Conservation (phyloP, 495 filamentous ascomycete genomes). For the Trichoderma asperelloides region DNA sequence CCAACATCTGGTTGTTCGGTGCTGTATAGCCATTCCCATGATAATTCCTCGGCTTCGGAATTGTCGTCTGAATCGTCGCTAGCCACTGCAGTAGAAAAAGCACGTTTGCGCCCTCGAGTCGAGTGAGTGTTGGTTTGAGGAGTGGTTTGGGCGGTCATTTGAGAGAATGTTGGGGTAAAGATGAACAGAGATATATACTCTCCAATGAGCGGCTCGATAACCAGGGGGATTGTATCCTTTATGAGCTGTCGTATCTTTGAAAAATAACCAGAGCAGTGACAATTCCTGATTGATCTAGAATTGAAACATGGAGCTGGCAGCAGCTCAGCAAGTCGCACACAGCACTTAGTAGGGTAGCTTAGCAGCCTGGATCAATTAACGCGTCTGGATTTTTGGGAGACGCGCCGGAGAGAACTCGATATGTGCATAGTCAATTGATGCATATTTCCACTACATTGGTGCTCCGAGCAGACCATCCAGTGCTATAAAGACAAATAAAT, state of each 20-base stretch:
- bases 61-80: constrained; percentile 91
- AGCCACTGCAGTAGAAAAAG: constrained; percentile 37
- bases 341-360: background rate
- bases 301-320: background rate
- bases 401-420: background rate
- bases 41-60: constrained; percentile 69
- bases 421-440: background rate
- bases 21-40: constrained; percentile 89
- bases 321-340: background rate
- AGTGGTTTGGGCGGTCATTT: background rate
- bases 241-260: background rate
- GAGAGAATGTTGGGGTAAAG: background rate
- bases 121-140: background rate
- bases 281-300: background rate
- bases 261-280: background rate
- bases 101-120: background rate
- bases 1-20: constrained; percentile 16
- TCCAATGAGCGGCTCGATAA: background rate
- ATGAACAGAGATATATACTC: background rate
- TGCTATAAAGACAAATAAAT: background rate
- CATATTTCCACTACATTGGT: background rate
- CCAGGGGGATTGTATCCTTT: background rate
- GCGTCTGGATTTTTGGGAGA: background rate
- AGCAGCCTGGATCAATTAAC: background rate
- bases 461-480: background rate